Evolutionary conservation across 805 yeast species (phyloP), one percentile per base, ranked within the genome.

Genomic region (Saccharomyces eubayanus): DNA sequence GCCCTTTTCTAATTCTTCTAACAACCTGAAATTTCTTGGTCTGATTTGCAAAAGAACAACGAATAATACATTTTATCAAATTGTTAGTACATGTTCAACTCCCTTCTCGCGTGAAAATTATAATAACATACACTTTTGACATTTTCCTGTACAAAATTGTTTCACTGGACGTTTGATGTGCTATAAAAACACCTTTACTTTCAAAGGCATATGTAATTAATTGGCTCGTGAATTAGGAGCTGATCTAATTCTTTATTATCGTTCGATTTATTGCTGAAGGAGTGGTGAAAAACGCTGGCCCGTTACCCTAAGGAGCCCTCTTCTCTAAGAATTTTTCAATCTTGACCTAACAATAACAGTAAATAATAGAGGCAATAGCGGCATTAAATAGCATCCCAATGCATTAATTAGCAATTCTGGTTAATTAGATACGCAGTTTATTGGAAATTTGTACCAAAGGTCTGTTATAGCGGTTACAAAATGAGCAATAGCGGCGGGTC

Each of bases 1-100:
- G 49, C 99, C 99, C 65, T 92, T 92, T 71, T 95, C 99, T 60
- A 94, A 78, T 73, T 94, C 99, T 73, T 94, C 99, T 57, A 94
- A 78, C 31, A 94, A 81, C 68, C 96, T 87, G 73, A 94, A 94
- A 69, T 89, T 91, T 72, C 99, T 83, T 61, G 99, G 99, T 46
- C 71, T 67, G 52, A 12, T 47, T 24, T 30, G 11, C 29, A 30
- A 47, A 10, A 16, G 12, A 10, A 27, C 21, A 27, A n/a, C 20
- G 29, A 28, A 24, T 24, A 5, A 14, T 10, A 24, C 12, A 36
- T 14, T 20, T n/a, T 30, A 28, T 24, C 27, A 28, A 24, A 6
- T 11, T 46, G 21, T 27, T 28, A 47, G 31, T 47, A 28, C 12
- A 47, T 47, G 31, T 28, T 46, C n/a, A 16, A 10, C 4, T 6